These are phyloP conservation scores for Paracoccidioides lutzii DNA, from an alignment of 2,329 filamentous ascomycete genomes.

Conservation along the genomic window DNA sequence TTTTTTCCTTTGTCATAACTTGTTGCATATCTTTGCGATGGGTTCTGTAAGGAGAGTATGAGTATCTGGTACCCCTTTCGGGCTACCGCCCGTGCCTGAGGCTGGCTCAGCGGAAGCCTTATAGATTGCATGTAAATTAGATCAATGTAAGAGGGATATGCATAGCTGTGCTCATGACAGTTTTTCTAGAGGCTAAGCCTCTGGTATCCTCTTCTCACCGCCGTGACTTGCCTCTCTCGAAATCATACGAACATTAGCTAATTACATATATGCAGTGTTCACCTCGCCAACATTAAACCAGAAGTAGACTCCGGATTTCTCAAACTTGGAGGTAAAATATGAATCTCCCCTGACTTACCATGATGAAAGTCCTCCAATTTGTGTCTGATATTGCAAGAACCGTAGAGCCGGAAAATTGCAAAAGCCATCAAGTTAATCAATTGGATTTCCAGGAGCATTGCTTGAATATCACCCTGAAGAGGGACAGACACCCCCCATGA, in stretches of 20 bases:
- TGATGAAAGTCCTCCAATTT: not conserved
- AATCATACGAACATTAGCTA: not conserved
- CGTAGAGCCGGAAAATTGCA: too few species aligned
- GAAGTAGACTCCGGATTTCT: conserved; percentile 42
- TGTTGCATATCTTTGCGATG: not conserved
- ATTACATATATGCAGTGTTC: conserved; percentile 24
- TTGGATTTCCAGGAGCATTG: conserved; percentile 45
- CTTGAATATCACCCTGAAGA: conserved; percentile 54
- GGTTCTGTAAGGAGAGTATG: too few species aligned
- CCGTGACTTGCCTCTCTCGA: not conserved
- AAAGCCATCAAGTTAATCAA: not conserved
- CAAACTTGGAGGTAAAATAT: conserved; percentile 51
- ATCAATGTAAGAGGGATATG: too few species aligned
- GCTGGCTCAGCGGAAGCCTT: too few species aligned
- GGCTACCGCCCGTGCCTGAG: too few species aligned
- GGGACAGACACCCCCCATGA: conserved; percentile 51
- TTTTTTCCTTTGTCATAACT: not conserved
- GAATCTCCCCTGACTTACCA: not conserved
- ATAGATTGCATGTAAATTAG: too few species aligned
- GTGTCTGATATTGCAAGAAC: not conserved
- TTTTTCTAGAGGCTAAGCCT: not conserved
- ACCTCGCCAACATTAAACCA: conserved; percentile 45
- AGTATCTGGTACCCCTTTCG: too few species aligned
- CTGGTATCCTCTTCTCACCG: not conserved
- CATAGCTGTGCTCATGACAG: too few species aligned